Percentiles rank a stretch among this genome's conserved stretches.
These are phyloP conservation scores for Phytophthora colocasiae DNA, from an alignment of 352 stramenopile species.

Conservation along the genomic window DNA sequence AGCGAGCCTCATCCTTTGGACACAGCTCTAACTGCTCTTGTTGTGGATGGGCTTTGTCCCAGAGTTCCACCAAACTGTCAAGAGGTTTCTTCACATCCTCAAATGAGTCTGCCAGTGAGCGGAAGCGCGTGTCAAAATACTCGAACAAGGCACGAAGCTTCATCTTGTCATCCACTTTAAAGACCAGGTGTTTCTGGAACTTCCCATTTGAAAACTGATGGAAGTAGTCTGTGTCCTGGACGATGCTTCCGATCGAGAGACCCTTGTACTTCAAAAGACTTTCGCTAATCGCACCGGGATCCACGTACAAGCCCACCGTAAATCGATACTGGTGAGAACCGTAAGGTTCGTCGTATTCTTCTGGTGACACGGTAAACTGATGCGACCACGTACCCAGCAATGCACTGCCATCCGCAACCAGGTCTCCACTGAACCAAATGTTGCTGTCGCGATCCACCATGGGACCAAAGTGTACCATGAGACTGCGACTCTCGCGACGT, in stretches of 20 bases:
- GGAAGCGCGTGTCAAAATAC: slow-evolving; percentile 60
- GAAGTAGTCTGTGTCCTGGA: slow-evolving; percentile 83
- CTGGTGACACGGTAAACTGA: slow-evolving; percentile 50
- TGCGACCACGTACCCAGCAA: slow-evolving; percentile 79
- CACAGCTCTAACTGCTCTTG: slow-evolving; percentile 41
- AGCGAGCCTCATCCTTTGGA: slow-evolving; percentile 59
- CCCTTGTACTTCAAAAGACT: slow-evolving; percentile 85
- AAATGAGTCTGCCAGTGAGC: slow-evolving; percentile 28
- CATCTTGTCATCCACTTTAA: slow-evolving; percentile 66
- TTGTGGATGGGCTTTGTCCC: slow-evolving; percentile 39
- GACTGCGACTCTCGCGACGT: slow-evolving; percentile 63
- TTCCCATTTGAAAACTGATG: slow-evolving; percentile 62
- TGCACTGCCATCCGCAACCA: slow-evolving; percentile 61
- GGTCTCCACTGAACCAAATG: slow-evolving; percentile 62
- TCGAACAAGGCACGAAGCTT: slow-evolving; percentile 55
- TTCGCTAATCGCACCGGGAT: slow-evolving; percentile 65
- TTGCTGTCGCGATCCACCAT: slow-evolving; percentile 76
- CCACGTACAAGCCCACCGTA: slow-evolving; percentile 72
- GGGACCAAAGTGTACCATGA: slow-evolving; percentile 70
- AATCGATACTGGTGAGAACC: slow-evolving; percentile 51
- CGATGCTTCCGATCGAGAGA: slow-evolving; percentile 76
- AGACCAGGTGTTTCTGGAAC: slow-evolving; percentile 76
- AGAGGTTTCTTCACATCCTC: slow-evolving; percentile 33
- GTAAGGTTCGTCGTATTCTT: slow-evolving; percentile 44
- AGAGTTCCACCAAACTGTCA: slow-evolving; percentile 43